Evolutionary conservation across 768 basidiomycete species (phyloP).

Genomic region (Pisolithus marmoratus): DNA sequence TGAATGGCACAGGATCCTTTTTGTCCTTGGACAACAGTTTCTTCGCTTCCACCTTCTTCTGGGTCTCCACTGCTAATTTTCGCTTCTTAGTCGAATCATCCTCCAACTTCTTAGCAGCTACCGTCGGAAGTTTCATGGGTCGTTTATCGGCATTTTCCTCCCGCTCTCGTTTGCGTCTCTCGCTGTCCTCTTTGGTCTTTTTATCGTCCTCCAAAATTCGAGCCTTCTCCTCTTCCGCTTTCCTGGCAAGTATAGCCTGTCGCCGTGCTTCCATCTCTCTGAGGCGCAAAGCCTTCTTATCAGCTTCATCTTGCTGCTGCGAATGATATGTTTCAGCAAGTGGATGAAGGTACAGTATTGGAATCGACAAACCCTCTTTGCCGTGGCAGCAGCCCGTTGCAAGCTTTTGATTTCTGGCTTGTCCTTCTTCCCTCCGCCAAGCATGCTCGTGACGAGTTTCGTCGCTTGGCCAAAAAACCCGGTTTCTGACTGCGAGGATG

Average conservation of each 20-base stretch:
- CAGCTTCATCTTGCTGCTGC: conserved; percentile 86
- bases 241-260: conserved; percentile 63
- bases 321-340: conserved; percentile 4
- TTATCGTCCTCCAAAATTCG: conserved; percentile 62
- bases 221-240: conserved; percentile 71
- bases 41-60: conserved; percentile 55
- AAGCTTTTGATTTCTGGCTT: conserved; percentile 78
- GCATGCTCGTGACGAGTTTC: conserved; percentile 59
- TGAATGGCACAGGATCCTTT: conserved; percentile 27
- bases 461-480: conserved; percentile 71
- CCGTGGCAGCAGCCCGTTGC: conserved; percentile 74
- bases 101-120: conserved; percentile 58
- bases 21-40: conserved; percentile 58
- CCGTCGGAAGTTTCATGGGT: conserved; percentile 40
- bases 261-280: conserved; percentile 82
- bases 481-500: conserved; percentile 36
- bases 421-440: conserved; percentile 64
- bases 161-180: conserved; percentile 75
- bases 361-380: conserved; percentile 69
- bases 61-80: conserved; percentile 46
- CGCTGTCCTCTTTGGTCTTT: conserved; percentile 66
- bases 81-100: conserved; percentile 73
- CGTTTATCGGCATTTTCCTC: conserved; percentile 73
- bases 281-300: conserved; percentile 66
- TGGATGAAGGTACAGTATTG: background rate